Percentiles rank a stretch among this genome's conserved stretches.
Conservation (phyloP, 2,329 filamentous ascomycete species). For the Aureobasidium sp. region DNA sequence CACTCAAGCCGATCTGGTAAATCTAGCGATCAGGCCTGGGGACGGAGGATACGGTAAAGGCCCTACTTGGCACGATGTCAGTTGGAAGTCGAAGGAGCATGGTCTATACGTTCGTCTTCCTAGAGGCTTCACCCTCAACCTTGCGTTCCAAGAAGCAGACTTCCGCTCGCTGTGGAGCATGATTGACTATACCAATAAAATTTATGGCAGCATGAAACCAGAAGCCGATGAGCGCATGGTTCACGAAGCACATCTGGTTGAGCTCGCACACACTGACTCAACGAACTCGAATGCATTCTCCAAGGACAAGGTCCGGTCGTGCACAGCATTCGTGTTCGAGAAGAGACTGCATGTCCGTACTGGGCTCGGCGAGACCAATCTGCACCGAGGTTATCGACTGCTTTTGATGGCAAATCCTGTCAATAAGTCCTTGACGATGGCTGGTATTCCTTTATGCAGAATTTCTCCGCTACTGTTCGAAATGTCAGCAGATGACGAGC, state of each 20-base stretch:
- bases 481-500: slow-evolving; percentile 57
- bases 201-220: slow-evolving; percentile 63
- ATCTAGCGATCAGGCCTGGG: slow-evolving; percentile 60
- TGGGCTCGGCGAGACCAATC: slow-evolving; percentile 62
- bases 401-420: slow-evolving; percentile 70
- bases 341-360: slow-evolving; percentile 60
- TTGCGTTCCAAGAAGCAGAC: slow-evolving; percentile 68
- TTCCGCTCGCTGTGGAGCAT: slow-evolving; percentile 75
- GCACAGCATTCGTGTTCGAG: slow-evolving; percentile 71
- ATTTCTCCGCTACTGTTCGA: slow-evolving; percentile 68
- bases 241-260: slow-evolving; percentile 62
- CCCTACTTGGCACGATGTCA: slow-evolving; percentile 72
- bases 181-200: slow-evolving; percentile 74
- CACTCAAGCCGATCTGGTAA: slow-evolving; percentile 72
- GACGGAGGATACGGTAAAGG: slow-evolving; percentile 49
- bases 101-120: slow-evolving; percentile 64
- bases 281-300: slow-evolving; percentile 67
- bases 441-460: slow-evolving; percentile 62
- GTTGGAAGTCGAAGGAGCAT: slow-evolving; percentile 64
- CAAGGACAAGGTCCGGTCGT: slow-evolving; percentile 62
- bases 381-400: slow-evolving; percentile 74
- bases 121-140: slow-evolving; percentile 64
- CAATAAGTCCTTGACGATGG: slow-evolving; percentile 68
- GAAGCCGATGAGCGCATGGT: slow-evolving; percentile 62
- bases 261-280: slow-evolving; percentile 76